These are phyloP conservation scores for Scheffersomyces lignicola DNA, from an alignment of 1,139 yeast genomes.

Conservation along the genomic window DNA sequence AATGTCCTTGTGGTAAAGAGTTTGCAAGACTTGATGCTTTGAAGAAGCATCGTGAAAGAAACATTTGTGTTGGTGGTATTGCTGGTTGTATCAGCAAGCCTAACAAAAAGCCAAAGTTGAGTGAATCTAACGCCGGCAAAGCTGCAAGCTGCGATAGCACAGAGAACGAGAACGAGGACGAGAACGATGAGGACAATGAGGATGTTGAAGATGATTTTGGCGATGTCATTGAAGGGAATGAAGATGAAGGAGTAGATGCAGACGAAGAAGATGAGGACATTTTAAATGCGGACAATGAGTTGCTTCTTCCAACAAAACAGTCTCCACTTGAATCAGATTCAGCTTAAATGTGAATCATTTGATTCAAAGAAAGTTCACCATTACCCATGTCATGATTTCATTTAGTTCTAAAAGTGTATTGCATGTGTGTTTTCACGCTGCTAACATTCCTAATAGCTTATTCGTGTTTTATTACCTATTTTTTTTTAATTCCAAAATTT, in stretches of 20 bases:
- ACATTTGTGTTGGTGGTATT: constrained; percentile 75
- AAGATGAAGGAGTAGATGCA: neutral
- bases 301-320: constrained; percentile 1
- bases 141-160: too few relatives aligned
- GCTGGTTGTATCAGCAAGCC: constrained; percentile 33
- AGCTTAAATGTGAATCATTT: too few relatives aligned
- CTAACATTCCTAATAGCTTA: too few relatives aligned
- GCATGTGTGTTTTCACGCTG: too few relatives aligned
- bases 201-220: neutral
- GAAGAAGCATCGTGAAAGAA: constrained; percentile 74
- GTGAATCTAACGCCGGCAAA: too few relatives aligned
- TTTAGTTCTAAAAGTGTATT: too few relatives aligned
- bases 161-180: neutral
- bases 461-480: too few relatives aligned
- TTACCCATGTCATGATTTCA: too few relatives aligned
- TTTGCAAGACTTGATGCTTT: constrained; percentile 90
- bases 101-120: constrained; percentile 18
- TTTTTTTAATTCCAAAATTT: too few relatives aligned
- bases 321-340: too few relatives aligned
- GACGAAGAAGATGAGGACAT: neutral
- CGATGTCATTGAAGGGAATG: neutral
- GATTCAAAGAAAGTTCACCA: too few relatives aligned
- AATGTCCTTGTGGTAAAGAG: constrained; percentile 89
- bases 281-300: neutral
- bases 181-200: too few relatives aligned